phyloP scores from a whole-genome alignment of 164 flowering plant species.

The Vitis labrusca region DNA sequence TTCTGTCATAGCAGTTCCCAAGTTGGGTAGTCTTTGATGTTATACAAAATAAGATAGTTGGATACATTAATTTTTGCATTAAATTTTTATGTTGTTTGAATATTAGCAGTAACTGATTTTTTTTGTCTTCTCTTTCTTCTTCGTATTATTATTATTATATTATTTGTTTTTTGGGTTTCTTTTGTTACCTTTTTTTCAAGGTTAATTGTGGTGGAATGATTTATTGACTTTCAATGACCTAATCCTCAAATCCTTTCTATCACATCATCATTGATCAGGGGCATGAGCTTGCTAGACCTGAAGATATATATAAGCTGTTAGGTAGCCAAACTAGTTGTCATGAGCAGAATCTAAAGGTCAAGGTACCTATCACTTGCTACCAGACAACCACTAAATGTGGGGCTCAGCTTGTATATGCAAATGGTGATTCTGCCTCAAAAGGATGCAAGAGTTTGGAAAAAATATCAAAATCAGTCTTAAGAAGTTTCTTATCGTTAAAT shows the following conservation, averaged over 20 bases:
- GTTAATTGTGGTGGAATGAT: not conserved
- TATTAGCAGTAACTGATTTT: no score
- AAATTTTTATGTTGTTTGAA: no score
- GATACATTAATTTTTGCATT: no score
- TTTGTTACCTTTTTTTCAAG: not conserved
- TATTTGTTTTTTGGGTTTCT: not conserved
- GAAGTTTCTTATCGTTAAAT: constrained; percentile 15
- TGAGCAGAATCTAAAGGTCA: constrained; percentile 12
- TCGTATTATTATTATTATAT: no score
- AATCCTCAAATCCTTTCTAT: not conserved
- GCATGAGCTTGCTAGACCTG: constrained; percentile 38
- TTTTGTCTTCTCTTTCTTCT: no score
- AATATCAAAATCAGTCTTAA: constrained; percentile 20
- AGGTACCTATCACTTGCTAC: constrained; percentile 11
- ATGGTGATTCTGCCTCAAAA: constrained; percentile 13
- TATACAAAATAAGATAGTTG: no score
- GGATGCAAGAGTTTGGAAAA: constrained; percentile 14
- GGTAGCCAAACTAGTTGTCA: constrained; percentile 20
- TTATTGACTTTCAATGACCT: not conserved
- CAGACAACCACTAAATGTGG: constrained; percentile 22
- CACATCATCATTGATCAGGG: constrained; percentile 39
- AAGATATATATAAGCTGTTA: constrained; percentile 41
- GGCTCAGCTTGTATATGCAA: constrained; percentile 6
- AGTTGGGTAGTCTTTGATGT: no score
- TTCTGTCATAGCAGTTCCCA: no score